Evolutionary conservation across 805 yeast genomes (phyloP).

Genomic region (Komagataella mondaviorum): DNA sequence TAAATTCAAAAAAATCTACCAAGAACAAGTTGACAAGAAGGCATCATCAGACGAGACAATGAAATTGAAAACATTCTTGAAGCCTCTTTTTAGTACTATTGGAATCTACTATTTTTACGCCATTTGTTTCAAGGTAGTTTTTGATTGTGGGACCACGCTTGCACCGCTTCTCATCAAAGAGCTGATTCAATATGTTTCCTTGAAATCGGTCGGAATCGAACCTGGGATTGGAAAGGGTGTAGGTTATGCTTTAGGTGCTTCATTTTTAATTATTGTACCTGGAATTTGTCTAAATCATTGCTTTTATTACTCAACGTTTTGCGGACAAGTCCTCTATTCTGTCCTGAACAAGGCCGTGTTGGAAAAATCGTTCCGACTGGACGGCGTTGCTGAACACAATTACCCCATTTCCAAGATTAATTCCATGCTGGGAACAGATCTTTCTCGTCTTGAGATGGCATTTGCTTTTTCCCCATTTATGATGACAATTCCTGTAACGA

Average conservation of each 20-base stretch:
- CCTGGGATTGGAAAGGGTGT: conserved; percentile 43
- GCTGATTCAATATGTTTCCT: conserved; percentile 51
- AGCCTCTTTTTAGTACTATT: conserved; percentile 36
- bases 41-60: conserved; percentile 29
- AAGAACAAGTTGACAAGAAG: conserved; percentile 20
- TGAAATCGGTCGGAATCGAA: conserved; percentile 27
- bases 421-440: conserved; percentile 68
- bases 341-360: conserved; percentile 58
- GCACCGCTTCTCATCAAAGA: conserved; percentile 57
- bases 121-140: conserved; percentile 24
- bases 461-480: conserved; percentile 55
- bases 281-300: conserved; percentile 45
- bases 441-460: conserved; percentile 70
- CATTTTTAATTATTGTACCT: conserved; percentile 34
- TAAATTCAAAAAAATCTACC: conserved; percentile 21
- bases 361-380: conserved; percentile 51
- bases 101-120: conserved; percentile 27
- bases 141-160: conserved; percentile 37
- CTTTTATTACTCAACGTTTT: conserved; percentile 43
- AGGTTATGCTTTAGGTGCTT: conserved; percentile 65
- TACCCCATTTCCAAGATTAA: conserved; percentile 64
- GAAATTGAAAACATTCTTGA: conserved; percentile 24
- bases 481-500: conserved; percentile 48
- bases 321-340: conserved; percentile 63
- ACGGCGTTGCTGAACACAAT: conserved; percentile 39